Conservation (phyloP, 257 asterid genomes). For the Capsicum baccatum region DNA sequence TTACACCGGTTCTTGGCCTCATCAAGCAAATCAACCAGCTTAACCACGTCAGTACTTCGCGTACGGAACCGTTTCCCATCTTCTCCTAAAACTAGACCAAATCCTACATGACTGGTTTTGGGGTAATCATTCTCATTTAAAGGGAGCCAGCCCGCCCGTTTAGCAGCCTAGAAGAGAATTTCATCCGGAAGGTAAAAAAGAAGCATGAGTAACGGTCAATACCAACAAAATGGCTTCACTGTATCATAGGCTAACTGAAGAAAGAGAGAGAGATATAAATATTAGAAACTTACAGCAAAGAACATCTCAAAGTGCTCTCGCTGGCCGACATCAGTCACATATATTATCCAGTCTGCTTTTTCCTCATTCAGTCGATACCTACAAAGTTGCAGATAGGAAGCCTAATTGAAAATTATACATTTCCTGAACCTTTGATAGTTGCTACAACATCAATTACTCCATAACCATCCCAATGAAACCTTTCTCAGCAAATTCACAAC, state of each 20-base stretch:
- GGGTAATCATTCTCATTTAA: slow-evolving; percentile 67
- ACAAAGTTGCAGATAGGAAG: slow-evolving; percentile 29
- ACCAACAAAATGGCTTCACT: neutral
- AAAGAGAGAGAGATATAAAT: neutral
- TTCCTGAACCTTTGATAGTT: neutral
- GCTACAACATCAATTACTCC: neutral
- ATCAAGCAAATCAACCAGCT: slow-evolving; percentile 83
- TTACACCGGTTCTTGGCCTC: slow-evolving; percentile 90
- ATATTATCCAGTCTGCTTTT: slow-evolving; percentile 94
- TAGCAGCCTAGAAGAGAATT: slow-evolving; percentile 75
- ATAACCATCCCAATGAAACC: slow-evolving; percentile 1
- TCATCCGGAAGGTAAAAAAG: slow-evolving; percentile 27
- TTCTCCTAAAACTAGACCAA: slow-evolving; percentile 92
- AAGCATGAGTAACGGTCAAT: neutral
- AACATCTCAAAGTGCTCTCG: slow-evolving; percentile 93
- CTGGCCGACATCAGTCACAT: slow-evolving; percentile 92
- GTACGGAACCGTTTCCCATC: slow-evolving; percentile 94
- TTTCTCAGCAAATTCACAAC: neutral
- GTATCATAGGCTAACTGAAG: neutral
- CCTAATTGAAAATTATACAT: neutral
- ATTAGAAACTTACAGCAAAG: slow-evolving; percentile 66
- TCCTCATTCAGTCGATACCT: slow-evolving; percentile 95
- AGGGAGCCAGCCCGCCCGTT: slow-evolving; percentile 92
- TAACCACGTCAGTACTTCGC: slow-evolving; percentile 90
- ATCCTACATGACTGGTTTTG: slow-evolving; percentile 82